These are phyloP conservation scores for Streptanthus diversifolius DNA, from an alignment of 345 rosid genomes.

Conservation along the genomic window DNA sequence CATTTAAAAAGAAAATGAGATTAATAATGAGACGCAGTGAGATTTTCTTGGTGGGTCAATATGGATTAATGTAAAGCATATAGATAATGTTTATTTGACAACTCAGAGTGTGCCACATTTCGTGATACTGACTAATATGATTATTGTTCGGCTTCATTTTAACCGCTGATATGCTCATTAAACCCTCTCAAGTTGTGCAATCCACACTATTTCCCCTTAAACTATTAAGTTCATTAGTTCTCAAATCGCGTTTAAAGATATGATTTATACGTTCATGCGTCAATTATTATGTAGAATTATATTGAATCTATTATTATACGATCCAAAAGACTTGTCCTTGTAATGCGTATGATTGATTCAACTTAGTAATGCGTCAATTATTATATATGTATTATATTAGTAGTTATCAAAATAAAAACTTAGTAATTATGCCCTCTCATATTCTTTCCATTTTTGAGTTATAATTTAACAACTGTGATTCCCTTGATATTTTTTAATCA, in stretches of 20 bases:
- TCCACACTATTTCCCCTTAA: no score
- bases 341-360: background rate
- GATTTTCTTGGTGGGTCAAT: constrained; percentile 6
- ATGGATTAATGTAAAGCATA: constrained; percentile 3
- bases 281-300: background rate
- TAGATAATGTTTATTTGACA: background rate
- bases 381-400: background rate
- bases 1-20: background rate
- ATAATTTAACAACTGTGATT: background rate
- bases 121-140: constrained; percentile 12
- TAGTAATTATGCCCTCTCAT: background rate
- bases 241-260: no score
- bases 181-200: no score
- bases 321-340: background rate
- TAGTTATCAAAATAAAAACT: background rate
- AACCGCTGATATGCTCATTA: no score
- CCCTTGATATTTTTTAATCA: background rate
- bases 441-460: background rate
- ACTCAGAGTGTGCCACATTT: constrained; percentile 15
- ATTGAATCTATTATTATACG: background rate
- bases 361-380: background rate
- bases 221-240: no score
- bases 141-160: no score
- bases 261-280: background rate
- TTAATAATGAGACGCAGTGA: constrained; percentile 14